Percentiles rank a stretch among this genome's conserved stretches.
Conservation (phyloP, 2,329 filamentous ascomycete genomes). For the Sphaerostilbella broomeana region DNA sequence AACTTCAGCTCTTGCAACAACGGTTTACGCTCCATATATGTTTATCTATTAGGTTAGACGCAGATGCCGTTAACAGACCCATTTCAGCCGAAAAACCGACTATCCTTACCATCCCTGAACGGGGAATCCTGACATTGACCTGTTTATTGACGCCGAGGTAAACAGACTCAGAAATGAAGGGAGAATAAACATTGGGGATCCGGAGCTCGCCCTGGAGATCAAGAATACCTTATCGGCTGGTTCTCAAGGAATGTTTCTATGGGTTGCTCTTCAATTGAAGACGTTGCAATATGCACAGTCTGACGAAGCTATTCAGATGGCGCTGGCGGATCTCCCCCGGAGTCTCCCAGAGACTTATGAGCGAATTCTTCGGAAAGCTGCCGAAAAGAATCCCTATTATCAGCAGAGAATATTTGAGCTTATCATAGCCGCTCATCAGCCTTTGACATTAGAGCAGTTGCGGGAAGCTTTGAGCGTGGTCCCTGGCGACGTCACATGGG, state of each 20-base stretch:
- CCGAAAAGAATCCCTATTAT: slow-evolving; percentile 8
- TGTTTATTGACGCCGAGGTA: slow-evolving; percentile 18
- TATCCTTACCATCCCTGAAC: slow-evolving; percentile 10
- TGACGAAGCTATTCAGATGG: slow-evolving; percentile 29
- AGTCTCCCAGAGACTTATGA: slow-evolving; percentile 26
- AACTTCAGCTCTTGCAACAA: neutral
- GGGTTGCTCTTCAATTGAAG: slow-evolving; percentile 30
- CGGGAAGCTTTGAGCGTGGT: slow-evolving; percentile 33
- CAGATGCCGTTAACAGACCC: neutral
- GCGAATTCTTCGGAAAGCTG: slow-evolving; percentile 24
- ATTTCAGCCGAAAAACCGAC: neutral
- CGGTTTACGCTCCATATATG: slow-evolving; percentile 4
- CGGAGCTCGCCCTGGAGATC: slow-evolving; percentile 12
- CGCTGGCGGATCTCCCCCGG: slow-evolving; percentile 25
- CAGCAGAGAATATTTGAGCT: slow-evolving; percentile 27
- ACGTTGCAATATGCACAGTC: slow-evolving; percentile 29
- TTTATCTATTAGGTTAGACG: neutral
- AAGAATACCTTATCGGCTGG: slow-evolving; percentile 18
- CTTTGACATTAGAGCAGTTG: slow-evolving; percentile 29
- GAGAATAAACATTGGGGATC: slow-evolving; percentile 14
- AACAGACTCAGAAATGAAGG: slow-evolving; percentile 2
- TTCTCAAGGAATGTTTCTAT: slow-evolving; percentile 34
- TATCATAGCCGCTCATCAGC: slow-evolving; percentile 23
- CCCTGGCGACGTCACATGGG: slow-evolving; percentile 25
- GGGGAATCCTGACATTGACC: slow-evolving; percentile 21